Evolutionary conservation across 345 rosid genomes (phyloP).

Genomic region (Pistacia vera): DNA sequence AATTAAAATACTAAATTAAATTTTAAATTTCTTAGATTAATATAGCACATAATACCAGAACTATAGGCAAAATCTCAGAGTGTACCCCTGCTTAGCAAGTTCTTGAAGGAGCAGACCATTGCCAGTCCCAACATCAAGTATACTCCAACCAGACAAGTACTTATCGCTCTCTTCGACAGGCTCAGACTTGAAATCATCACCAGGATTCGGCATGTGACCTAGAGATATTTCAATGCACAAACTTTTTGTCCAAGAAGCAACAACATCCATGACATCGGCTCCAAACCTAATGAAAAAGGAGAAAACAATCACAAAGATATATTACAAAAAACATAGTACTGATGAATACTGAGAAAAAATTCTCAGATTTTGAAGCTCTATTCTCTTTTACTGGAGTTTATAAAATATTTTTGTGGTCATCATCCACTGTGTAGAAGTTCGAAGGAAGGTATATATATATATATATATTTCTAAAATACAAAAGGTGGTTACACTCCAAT

Average conservation of each 20-base stretch:
- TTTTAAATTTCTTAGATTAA: neutral
- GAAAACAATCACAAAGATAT: conserved; percentile 8
- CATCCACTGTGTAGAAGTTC: neutral
- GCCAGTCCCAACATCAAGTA: conserved; percentile 96
- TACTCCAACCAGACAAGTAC: conserved; percentile 78
- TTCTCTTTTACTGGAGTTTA: neutral
- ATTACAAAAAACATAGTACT: neutral
- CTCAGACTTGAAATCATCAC: conserved; percentile 43
- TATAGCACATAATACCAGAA: conserved; percentile 30
- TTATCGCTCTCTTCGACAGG: conserved; percentile 53
- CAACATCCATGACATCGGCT: conserved; percentile 85
- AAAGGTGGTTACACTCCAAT: neutral
- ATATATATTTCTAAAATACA: neutral
- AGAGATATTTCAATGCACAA: conserved; percentile 68
- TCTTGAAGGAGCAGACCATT: conserved; percentile 96
- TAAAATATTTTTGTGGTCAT: neutral
- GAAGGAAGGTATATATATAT: neutral
- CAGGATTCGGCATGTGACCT: conserved; percentile 45
- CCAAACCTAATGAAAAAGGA: conserved; percentile 69
- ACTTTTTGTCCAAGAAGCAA: conserved; percentile 89
- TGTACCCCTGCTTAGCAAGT: conserved; percentile 92
- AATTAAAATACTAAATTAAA: neutral
- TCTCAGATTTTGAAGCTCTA: neutral
- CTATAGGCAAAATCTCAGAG: conserved; percentile 39
- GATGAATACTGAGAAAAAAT: neutral